Evolutionary conservation across 164 flowering plant genomes (phyloP), one percentile per base, ranked within the genome.

Genomic region (Dillenia turbinata): DNA sequence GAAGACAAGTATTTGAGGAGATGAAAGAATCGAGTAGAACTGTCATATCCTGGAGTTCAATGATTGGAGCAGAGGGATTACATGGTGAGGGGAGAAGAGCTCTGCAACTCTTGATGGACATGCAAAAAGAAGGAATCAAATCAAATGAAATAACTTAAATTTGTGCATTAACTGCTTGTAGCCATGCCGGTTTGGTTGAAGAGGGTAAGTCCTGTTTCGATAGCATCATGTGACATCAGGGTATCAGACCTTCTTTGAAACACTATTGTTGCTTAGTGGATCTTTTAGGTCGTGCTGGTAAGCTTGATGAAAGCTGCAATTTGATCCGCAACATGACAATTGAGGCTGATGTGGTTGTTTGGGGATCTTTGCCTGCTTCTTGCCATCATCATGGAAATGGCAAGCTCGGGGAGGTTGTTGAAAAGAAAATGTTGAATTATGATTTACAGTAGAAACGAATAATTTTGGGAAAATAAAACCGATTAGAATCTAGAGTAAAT

Each of bases 61-160:
- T 73, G 67, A 73, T 73, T 26, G 73, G 73, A 12, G 73, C 73
- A 16, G 76, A 73, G 53, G 76, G 76, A 14, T 56, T 73, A 44
- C 73, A 73, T 58, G 76, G 76, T n/a, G 60, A 61, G 45, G 76
- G 70, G 65, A 51, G 49, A 10, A 40, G 49, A 11, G 64, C 76
- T 10, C 69, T 73, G 46, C 50, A 48, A 24, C 67, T 73, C 48
- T 66, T 69, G 17, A 33, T 61, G 9, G 70, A 60, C 26, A 73
- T 73, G 76, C 45, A 11, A 47, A 17, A 9, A 10, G 46, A 47
- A 15, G 67, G 70, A 10, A 26, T 69, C 44, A 13, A 33, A 33
- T 73, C 76, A 14, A 73, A 73, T 55, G 70, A 65, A 10, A 62
- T 73, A 9, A 69, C 76, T 3, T 73, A 61, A 16, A 49, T 73